A percentile compares a stretch with the other conserved stretches of the same genome.
These are phyloP conservation scores for Selaginella tamariscina DNA, from an alignment of 75 land plant species.

Conservation along the genomic window DNA sequence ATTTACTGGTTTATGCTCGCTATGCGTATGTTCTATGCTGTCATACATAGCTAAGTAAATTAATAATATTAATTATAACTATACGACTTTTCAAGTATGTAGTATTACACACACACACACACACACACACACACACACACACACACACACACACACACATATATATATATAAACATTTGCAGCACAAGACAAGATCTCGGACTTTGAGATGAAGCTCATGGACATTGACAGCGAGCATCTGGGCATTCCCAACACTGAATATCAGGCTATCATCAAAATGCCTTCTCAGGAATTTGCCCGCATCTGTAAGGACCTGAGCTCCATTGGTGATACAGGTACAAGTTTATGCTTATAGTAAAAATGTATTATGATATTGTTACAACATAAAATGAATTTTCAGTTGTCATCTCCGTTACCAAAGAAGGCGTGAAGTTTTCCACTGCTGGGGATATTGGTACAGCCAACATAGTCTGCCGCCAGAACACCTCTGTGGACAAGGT, in stretches of 20 bases:
- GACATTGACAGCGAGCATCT: slow-evolving; percentile 96
- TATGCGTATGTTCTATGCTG: neutral
- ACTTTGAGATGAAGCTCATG: slow-evolving; percentile 99
- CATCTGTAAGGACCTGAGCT: slow-evolving; percentile 84
- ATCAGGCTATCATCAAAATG: slow-evolving; percentile 90
- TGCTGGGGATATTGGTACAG: slow-evolving; percentile 86
- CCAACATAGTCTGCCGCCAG: slow-evolving; percentile 85
- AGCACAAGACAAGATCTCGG: slow-evolving; percentile 95
- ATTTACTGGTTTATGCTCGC: neutral
- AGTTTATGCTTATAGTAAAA: neutral
- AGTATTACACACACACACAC: too few relatives aligned
- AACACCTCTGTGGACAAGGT: slow-evolving; percentile 93
- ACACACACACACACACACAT: too few relatives aligned
- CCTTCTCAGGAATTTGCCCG: slow-evolving; percentile 84
- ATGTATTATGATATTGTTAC: slow-evolving; percentile 7
- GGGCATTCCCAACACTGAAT: slow-evolving; percentile 89
- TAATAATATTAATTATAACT: neutral
- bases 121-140: too few relatives aligned
- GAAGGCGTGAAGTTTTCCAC: slow-evolving; percentile 98
- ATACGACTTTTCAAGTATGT: too few relatives aligned
- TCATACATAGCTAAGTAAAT: neutral
- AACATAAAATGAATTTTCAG: slow-evolving; percentile 20
- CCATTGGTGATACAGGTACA: slow-evolving; percentile 91
- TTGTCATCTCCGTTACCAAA: slow-evolving; percentile 89
- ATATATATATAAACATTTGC: too few relatives aligned